phyloP scores from a whole-genome alignment of 371 early-diverging fungal genomes.

The Mucor plumbeus region DNA sequence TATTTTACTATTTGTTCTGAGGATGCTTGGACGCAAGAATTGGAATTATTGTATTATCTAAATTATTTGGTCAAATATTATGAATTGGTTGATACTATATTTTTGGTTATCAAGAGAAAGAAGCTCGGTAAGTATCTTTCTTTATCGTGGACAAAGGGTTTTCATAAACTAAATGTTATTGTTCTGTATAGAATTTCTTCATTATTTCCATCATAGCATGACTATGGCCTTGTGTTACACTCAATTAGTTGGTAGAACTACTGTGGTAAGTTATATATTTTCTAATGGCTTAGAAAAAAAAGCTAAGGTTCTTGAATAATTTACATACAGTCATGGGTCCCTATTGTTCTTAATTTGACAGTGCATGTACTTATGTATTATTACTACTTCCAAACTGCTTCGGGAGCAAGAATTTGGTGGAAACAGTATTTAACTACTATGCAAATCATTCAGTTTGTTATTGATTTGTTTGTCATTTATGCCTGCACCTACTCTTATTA shows the following conservation, averaged over 20 bases:
- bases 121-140: constrained; percentile 39
- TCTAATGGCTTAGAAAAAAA: not conserved
- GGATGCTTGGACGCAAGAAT: constrained; percentile 57
- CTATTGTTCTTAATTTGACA: constrained; percentile 76
- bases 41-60: constrained; percentile 70
- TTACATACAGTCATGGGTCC: constrained; percentile 50
- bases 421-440: constrained; percentile 86
- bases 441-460: constrained; percentile 87
- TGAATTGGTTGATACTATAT: constrained; percentile 75
- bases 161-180: constrained; percentile 79
- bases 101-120: constrained; percentile 72
- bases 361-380: constrained; percentile 92
- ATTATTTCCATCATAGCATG: constrained; percentile 86
- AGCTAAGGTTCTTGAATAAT: not conserved
- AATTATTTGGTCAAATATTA: constrained; percentile 76
- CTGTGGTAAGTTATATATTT: constrained; percentile 46
- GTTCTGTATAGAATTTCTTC: constrained; percentile 73
- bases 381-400: constrained; percentile 84
- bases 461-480: constrained; percentile 77
- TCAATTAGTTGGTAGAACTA: constrained; percentile 61
- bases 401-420: constrained; percentile 86
- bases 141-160: constrained; percentile 36
- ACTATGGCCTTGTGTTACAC: constrained; percentile 83
- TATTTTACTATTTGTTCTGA: constrained; percentile 65
- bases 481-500: constrained; percentile 76